Evolutionary conservation across 1,284 basidiomycete species (phyloP), one percentile per base, ranked within the genome.

Genomic region (Malassezia dermatis): DNA sequence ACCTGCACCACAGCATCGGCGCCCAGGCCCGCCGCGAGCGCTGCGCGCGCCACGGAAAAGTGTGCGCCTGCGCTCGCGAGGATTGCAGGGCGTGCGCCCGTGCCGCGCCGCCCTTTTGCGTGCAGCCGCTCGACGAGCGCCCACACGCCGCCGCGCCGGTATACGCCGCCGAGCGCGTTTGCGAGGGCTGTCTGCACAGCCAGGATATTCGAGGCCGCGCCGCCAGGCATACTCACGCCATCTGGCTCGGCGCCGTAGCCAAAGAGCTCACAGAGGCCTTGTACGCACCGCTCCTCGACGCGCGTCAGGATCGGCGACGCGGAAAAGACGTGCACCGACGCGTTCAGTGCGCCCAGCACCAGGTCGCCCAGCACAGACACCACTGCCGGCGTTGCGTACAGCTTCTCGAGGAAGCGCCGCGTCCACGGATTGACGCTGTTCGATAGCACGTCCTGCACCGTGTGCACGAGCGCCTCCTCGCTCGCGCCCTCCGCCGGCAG

Each of bases 311-410:
- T 67, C 4, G 77, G 77, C 4, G 75, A 75, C 8, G 76, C 76
- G 31, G 72, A 74, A 59, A 74, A 76, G 49, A 78, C 76, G 56
- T 77, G 76, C 4, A 73, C 71, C 54, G 76, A 76, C 19, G 77
- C 76, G 41, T 78, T 78, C 30, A 78, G 57, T 1, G 74, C 67
- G 10, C 73, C 65, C 7, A 77, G 68, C 13, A 77, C 58, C 34
- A 76, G 52, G 51, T 77, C 76, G 2, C 70, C 64, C n/a, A 69
- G 67, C 23, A 77, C 59, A n/a, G 75, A 75, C 13, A 75, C 65
- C 13, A 76, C 67, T 31, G 73, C 73, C 2, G 76, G 73, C 7
- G 75, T 71, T 12, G 76, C 60, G 48, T 78, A 78, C 30, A 78
- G 71, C 70, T 70, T 71, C 58, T 68, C 67, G 26, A 70, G 48